These are phyloP conservation scores for Aspergillus hancockii DNA, from an alignment of 495 filamentous ascomycete genomes.

Conservation along the genomic window DNA sequence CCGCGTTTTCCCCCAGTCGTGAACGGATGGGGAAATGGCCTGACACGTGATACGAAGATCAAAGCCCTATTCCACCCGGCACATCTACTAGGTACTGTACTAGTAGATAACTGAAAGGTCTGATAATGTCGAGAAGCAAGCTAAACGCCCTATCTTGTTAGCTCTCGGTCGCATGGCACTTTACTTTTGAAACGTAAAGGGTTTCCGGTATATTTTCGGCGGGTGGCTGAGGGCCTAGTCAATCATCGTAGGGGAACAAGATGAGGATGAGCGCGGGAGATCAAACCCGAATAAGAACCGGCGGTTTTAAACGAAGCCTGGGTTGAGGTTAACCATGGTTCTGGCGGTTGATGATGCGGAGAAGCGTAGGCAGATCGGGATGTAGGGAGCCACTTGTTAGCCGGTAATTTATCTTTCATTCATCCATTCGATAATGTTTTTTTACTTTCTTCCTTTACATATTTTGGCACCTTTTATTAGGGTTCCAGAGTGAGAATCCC, in stretches of 20 bases:
- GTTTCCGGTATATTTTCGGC: constrained; percentile 1
- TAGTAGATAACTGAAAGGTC: background rate
- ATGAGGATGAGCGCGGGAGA: background rate
- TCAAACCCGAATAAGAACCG: constrained; percentile 1
- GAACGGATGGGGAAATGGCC: constrained; percentile 5
- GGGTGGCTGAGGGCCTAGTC: background rate
- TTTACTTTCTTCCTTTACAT: no score
- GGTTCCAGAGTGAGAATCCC: background rate
- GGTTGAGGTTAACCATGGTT: background rate
- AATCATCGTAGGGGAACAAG: background rate
- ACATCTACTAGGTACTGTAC: no score
- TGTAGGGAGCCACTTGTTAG: background rate
- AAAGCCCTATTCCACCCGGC: background rate
- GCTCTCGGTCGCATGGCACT: background rate
- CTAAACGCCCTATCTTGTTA: background rate
- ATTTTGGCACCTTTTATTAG: background rate
- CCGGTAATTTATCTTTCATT: background rate
- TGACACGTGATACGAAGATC: background rate
- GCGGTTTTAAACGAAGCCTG: background rate
- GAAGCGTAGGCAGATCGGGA: background rate
- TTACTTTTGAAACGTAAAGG: background rate
- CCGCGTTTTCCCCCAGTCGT: background rate
- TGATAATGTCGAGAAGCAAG: background rate
- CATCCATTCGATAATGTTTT: no score
- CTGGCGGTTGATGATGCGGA: background rate